Evolutionary conservation across 768 basidiomycete genomes (phyloP).

Genomic region (Clavaria fumosa): DNA sequence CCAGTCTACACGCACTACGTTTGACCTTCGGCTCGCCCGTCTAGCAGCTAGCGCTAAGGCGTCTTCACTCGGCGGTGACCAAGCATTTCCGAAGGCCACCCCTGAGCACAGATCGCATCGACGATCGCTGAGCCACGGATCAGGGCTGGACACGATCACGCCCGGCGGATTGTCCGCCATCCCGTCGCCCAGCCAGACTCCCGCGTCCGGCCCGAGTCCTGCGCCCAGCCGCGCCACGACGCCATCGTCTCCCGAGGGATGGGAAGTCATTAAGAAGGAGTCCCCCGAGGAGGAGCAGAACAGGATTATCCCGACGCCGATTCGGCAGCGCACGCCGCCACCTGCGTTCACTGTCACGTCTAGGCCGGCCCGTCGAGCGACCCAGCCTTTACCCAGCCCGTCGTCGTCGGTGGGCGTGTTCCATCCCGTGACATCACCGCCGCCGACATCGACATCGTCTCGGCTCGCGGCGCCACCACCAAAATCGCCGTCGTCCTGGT

Average conservation of each 20-base stretch:
- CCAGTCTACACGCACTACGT: too few species aligned
- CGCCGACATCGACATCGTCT: conserved; percentile 2
- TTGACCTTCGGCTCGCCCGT: too few species aligned
- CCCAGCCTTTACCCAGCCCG: conserved; percentile 5
- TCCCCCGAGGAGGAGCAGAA: conserved; percentile 13
- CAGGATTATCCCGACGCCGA: conserved; percentile 38
- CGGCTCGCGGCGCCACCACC: conserved; percentile 3
- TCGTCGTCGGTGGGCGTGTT: conserved; percentile 1
- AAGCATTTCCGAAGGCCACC: too few species aligned
- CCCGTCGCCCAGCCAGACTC: too few species aligned
- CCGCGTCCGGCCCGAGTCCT: too few species aligned
- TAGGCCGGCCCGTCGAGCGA: conserved; percentile 26
- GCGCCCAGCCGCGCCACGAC: not conserved
- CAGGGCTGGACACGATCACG: too few species aligned
- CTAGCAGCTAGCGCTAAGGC: too few species aligned
- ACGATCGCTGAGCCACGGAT: too few species aligned
- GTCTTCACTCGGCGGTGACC: too few species aligned
- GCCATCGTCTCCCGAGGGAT: conserved; percentile 17
- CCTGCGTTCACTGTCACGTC: conserved; percentile 50
- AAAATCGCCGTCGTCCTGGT: conserved; percentile 12
- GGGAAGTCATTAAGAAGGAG: conserved; percentile 16
- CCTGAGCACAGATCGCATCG: too few species aligned
- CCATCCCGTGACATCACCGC: conserved; percentile 1
- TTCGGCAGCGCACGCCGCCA: conserved; percentile 38
- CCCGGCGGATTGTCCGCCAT: too few species aligned